Percentiles rank a stretch among this genome's conserved stretches.
These are phyloP conservation scores for Colletotrichum tropicicola DNA, from an alignment of 2,329 filamentous ascomycete genomes.

Conservation along the genomic window DNA sequence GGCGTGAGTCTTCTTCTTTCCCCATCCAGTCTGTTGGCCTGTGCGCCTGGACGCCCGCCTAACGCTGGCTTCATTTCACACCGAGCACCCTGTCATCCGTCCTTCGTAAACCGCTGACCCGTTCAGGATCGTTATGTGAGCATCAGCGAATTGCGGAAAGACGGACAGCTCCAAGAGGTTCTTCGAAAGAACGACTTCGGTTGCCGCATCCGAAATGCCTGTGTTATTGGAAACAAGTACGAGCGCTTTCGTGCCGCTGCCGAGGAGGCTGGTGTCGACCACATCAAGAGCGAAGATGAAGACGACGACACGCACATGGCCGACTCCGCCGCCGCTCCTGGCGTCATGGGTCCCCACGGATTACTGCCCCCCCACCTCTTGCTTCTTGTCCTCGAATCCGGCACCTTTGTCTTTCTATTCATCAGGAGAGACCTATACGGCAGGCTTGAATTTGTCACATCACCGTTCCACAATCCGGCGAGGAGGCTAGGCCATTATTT, in stretches of 20 bases:
- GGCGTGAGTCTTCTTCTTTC: constrained; percentile 63
- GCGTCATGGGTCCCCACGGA: neutral
- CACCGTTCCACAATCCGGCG: constrained; percentile 64
- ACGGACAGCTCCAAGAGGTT: constrained; percentile 79
- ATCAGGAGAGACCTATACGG: constrained; percentile 57
- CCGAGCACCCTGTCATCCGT: no score
- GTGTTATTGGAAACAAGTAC: constrained; percentile 71
- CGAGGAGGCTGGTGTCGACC: constrained; percentile 31
- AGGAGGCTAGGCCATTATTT: constrained; percentile 61
- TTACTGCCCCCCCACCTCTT: constrained; percentile 80
- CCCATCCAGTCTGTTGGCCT: no score
- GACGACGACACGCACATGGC: constrained; percentile 45
- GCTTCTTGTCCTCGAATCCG: constrained; percentile 77
- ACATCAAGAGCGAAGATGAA: constrained; percentile 49
- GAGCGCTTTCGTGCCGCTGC: constrained; percentile 46
- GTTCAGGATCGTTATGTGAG: constrained; percentile 79
- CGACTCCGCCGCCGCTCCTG: constrained; percentile 35
- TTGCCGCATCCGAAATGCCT: constrained; percentile 80
- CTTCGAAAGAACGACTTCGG: constrained; percentile 82
- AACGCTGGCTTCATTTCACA: no score
- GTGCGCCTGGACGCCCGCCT: no score
- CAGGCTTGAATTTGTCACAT: constrained; percentile 67
- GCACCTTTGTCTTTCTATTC: constrained; percentile 81
- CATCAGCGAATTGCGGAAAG: constrained; percentile 76
- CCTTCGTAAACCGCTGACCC: constrained; percentile 32